Percentiles rank a stretch among this genome's conserved stretches.
Conservation (phyloP, 305 asterid species). For the Fraxinus velutina region DNA sequence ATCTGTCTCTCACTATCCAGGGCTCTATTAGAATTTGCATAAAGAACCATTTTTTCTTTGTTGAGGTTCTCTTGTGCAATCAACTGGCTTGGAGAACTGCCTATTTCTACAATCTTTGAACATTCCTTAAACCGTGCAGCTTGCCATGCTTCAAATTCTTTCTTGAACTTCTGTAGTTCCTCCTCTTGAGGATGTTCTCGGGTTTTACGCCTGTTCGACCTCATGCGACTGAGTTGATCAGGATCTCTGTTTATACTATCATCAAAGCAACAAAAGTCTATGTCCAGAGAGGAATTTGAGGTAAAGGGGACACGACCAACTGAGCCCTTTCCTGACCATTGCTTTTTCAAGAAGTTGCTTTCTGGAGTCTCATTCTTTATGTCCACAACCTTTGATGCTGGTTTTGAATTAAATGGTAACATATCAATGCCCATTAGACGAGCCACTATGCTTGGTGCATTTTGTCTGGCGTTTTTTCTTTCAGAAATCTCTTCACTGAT, state of each 20-base stretch:
- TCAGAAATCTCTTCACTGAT: conserved; percentile 60
- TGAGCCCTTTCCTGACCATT: conserved; percentile 35
- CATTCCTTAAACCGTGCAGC: conserved; percentile 65
- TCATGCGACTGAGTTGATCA: conserved; percentile 34
- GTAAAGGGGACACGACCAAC: conserved; percentile 27
- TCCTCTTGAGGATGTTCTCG: conserved; percentile 98
- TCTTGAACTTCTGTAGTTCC: conserved; percentile 87
- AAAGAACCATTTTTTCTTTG: conserved; percentile 62
- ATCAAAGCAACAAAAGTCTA: conserved; percentile 36
- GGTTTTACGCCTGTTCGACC: conserved; percentile 48
- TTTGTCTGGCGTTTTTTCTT: conserved; percentile 45
- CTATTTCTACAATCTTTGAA: conserved; percentile 42
- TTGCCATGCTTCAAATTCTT: conserved; percentile 93
- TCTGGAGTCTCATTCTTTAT: conserved; percentile 32
- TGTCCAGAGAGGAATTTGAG: conserved; percentile 38
- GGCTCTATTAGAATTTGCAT: conserved; percentile 44
- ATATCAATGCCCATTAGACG: conserved; percentile 96
- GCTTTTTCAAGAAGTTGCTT: conserved; percentile 30
- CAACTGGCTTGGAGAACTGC: conserved; percentile 55
- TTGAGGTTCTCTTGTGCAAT: conserved; percentile 78
- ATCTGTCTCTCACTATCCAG: conserved; percentile 25
- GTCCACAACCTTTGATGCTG: conserved; percentile 31
- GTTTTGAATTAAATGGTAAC: conserved; percentile 54
- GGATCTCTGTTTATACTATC: conserved; percentile 32
- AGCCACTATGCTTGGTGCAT: conserved; percentile 80